phyloP scores from a whole-genome alignment of 441 rosid genomes.

The Adansonia grandidieri region DNA sequence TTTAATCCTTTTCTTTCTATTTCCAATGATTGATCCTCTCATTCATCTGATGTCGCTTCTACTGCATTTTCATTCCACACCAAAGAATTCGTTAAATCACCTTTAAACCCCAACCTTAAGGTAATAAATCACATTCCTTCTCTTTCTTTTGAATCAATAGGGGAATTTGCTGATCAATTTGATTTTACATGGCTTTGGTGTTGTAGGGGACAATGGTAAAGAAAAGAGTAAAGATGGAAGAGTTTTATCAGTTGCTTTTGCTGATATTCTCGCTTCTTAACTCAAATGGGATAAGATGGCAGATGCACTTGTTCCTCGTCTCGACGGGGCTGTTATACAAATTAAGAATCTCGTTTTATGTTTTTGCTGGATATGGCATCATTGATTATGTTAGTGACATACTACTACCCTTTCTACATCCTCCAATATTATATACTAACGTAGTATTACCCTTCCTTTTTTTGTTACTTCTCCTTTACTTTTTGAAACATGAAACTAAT shows the following conservation, averaged over 20 bases:
- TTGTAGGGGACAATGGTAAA: conserved; percentile 42
- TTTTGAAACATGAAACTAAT: neutral
- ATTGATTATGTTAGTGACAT: conserved; percentile 15
- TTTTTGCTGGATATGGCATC: conserved; percentile 80
- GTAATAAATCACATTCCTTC: conserved; percentile 18
- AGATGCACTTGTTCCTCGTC: conserved; percentile 84
- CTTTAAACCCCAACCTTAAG: conserved; percentile 23
- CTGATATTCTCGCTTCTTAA: conserved; percentile 82
- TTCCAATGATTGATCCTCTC: conserved; percentile 37
- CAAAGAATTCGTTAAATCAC: neutral
- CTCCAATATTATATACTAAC: neutral
- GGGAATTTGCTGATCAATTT: neutral
- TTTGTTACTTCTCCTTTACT: neutral
- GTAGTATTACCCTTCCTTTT: neutral
- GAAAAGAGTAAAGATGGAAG: conserved; percentile 33
- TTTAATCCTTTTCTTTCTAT: conserved; percentile 44
- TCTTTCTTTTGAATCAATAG: conserved; percentile 7
- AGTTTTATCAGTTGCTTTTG: conserved; percentile 78
- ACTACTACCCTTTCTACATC: neutral
- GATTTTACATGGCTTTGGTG: neutral
- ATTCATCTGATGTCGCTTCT: conserved; percentile 19
- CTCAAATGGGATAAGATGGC: conserved; percentile 89
- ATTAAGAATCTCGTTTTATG: conserved; percentile 67
- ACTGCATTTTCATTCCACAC: neutral
- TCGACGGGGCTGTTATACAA: conserved; percentile 92